Evolutionary conservation across 2,329 filamentous ascomycete species (phyloP).

Genomic region (Fusarium keratoplasticum): DNA sequence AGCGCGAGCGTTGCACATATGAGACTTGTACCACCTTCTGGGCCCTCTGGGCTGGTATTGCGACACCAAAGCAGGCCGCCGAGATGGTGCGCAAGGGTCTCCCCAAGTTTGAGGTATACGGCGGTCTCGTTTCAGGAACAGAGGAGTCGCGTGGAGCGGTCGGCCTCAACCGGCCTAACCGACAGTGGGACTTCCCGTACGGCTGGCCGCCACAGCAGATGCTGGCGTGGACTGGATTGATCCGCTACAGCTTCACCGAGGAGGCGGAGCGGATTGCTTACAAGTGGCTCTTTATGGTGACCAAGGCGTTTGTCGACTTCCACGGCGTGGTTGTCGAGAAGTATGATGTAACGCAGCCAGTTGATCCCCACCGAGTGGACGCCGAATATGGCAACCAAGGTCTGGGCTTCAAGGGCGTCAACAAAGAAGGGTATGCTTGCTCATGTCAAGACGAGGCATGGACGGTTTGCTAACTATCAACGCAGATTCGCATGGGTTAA

Average conservation of each 20-base stretch:
- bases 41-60: conserved; percentile 95
- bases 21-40: conserved; percentile 96
- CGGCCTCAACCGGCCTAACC: conserved; percentile 85
- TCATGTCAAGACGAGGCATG: neutral
- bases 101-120: conserved; percentile 87
- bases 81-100: conserved; percentile 83
- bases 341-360: conserved; percentile 92
- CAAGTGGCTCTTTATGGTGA: conserved; percentile 98
- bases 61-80: conserved; percentile 87
- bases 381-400: conserved; percentile 99
- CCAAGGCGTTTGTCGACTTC: conserved; percentile 97
- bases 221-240: conserved; percentile 92
- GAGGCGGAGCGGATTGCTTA: conserved; percentile 92
- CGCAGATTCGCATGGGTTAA: conserved; percentile 97
- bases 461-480: conserved; percentile 43
- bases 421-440: conserved; percentile 82
- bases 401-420: conserved; percentile 92
- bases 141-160: conserved; percentile 86
- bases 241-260: conserved; percentile 90
- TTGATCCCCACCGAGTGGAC: conserved; percentile 93
- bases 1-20: conserved; percentile 83
- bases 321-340: conserved; percentile 99
- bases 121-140: conserved; percentile 89
- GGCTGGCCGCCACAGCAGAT: conserved; percentile 99
- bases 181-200: conserved; percentile 98